Evolutionary conservation across 192 early-diverging fungal genomes (phyloP), one percentile per base, ranked within the genome.

Genomic region (Linderina pennispora): DNA sequence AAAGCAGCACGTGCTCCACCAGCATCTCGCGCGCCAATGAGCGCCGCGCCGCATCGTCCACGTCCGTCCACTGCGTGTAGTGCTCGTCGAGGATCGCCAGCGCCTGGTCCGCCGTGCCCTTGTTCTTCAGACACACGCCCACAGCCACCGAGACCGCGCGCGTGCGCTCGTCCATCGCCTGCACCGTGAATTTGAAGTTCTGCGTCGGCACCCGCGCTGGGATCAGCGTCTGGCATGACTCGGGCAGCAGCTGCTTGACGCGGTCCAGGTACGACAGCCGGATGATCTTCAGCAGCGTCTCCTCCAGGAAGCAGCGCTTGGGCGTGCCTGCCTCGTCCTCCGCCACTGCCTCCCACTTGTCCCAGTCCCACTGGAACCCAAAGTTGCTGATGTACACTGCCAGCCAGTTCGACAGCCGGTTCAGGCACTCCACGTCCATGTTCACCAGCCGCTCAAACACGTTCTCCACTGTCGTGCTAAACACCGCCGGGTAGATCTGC

Each of bases 301-400:
- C 94, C 20, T 82, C 73, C 37, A 91, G 77, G 59, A 98, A 98
- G 20, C 54, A 34, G 17, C 58, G 62, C 17, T 46, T 42, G 8
- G 62, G 62, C 49, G 55, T 33, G 23, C 25, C 52, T 19, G 43
- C 53, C 5, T 47, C 14, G 24, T 63, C 67, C 8, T 32, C 22
- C 13, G 48, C 56, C 2, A 36, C 48, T 19, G 17, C 18, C 50
- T 40, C 52, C 94, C 92, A 98, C 45, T 77, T 83, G 19, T 54
- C 43, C 92, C 92, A 96, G 51, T 87, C 81, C 91, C 91, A 96
- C 20, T 79, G 73, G 65, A 83, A 93, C 10, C 76, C 83, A 78
- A 95, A 92, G 68, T 97, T 97, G 60, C 90, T 92, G 38, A 98
- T 65, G 65, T 94, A 92, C 43, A 89, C 81, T 0, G 87, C 78